Percentiles rank a stretch among this genome's conserved stretches.
phyloP scores from a whole-genome alignment of 352 stramenopile species.

The Pythium aquatile region DNA sequence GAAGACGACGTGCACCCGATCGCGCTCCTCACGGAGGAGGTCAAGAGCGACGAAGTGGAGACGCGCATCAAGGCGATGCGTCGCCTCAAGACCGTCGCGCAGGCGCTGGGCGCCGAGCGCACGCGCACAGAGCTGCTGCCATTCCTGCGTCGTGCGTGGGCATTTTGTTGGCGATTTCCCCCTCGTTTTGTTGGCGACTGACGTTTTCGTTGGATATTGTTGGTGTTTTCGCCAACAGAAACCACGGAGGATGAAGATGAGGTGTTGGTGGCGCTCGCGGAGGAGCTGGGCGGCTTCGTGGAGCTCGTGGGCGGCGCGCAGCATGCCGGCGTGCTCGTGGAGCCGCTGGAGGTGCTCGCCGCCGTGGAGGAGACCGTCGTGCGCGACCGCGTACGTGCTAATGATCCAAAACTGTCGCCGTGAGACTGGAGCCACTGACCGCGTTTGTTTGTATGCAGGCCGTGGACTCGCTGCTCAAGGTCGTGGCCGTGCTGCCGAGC shows the following conservation, averaged over 20 bases:
- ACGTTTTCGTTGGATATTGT: slow-evolving; percentile 3
- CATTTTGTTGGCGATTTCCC: background rate
- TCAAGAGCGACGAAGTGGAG: slow-evolving; percentile 91
- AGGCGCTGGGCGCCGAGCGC: slow-evolving; percentile 85
- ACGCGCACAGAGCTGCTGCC: slow-evolving; percentile 85
- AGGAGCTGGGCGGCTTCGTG: slow-evolving; percentile 90
- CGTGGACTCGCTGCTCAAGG: slow-evolving; percentile 74
- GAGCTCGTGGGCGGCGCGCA: slow-evolving; percentile 79
- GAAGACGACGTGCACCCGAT: slow-evolving; percentile 87
- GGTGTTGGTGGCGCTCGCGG: slow-evolving; percentile 89
- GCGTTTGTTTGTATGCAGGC: slow-evolving; percentile 30
- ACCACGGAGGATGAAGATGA: slow-evolving; percentile 94
- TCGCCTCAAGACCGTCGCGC: slow-evolving; percentile 88
- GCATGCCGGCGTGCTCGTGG: slow-evolving; percentile 66
- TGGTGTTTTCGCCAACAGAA: slow-evolving; percentile 31
- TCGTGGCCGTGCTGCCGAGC: slow-evolving; percentile 58
- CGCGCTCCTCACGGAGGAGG: slow-evolving; percentile 90
- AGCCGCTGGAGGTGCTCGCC: slow-evolving; percentile 91
- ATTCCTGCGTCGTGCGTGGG: slow-evolving; percentile 73
- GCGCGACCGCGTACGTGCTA: slow-evolving; percentile 70
- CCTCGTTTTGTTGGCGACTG: background rate
- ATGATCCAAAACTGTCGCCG: too few species aligned
- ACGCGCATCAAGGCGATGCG: slow-evolving; percentile 94
- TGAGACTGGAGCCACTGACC: background rate
- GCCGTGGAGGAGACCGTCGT: slow-evolving; percentile 94